phyloP scores from a whole-genome alignment of 2,329 filamentous ascomycete species.

The Ascochyta lentis region DNA sequence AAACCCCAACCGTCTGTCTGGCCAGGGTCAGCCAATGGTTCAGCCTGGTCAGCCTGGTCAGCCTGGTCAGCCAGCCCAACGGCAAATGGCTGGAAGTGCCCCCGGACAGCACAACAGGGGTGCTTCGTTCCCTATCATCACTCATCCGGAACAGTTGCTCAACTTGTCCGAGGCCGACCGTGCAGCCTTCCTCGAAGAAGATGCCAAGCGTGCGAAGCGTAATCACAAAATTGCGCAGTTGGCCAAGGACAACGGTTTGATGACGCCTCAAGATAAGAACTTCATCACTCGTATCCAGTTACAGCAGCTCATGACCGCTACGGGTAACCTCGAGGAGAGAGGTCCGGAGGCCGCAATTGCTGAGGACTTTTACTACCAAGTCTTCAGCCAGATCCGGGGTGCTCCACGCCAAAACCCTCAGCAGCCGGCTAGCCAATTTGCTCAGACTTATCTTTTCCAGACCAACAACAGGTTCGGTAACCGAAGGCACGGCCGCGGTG shows the following conservation, averaged over 20 bases:
- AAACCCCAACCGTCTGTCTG: conserved; percentile 71
- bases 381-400: conserved; percentile 91
- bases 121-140: conserved; percentile 63
- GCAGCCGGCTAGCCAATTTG: conserved; percentile 93
- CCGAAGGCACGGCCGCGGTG: conserved; percentile 79
- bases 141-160: conserved; percentile 75
- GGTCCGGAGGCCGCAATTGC: conserved; percentile 80
- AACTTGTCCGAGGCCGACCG: conserved; percentile 85
- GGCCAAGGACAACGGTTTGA: conserved; percentile 92
- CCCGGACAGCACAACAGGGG: conserved; percentile 48
- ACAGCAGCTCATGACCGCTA: conserved; percentile 92
- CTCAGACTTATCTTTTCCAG: conserved; percentile 96
- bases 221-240: conserved; percentile 97
- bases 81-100: conserved; percentile 36
- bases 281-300: conserved; percentile 98
- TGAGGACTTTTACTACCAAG: conserved; percentile 99
- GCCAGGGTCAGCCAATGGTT: conserved; percentile 50
- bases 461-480: conserved; percentile 83
- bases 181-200: conserved; percentile 82
- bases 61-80: conserved; percentile 32
- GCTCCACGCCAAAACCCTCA: conserved; percentile 88
- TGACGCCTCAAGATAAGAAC: conserved; percentile 99
- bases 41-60: conserved; percentile 39
- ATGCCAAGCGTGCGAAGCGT: conserved; percentile 92
- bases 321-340: conserved; percentile 82